Evolutionary conservation across 2,329 filamentous ascomycete species (phyloP), one percentile per base, ranked within the genome.

Genomic region (Xylaria sp.): DNA sequence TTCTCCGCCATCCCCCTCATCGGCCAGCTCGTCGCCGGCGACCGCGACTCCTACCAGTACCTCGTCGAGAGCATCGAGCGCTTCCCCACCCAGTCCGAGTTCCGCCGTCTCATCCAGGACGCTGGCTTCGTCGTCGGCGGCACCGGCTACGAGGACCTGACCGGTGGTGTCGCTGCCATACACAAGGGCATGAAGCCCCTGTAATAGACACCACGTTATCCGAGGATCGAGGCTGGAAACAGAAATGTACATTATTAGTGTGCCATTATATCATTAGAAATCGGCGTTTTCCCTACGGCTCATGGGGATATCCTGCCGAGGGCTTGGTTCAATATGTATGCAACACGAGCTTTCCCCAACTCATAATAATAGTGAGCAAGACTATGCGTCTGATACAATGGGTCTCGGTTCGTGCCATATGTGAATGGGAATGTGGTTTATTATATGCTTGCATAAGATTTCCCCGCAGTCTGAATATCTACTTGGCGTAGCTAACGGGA

Each of bases 31-130:
- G 93, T 99, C 15, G 94, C 95, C 1, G 92, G 92, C 6, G 96
- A 99, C 75, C 84, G 94, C 58, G 94, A 96, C 73, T 97, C 92
- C 75, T 99, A 99, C 77, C 95, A 99, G 82, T 99, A 99, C 78
- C 83, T 99, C 9, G 95, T 99, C 9, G 95, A 99, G 83, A 97
- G 93, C 77, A 99, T 99, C 76, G 93, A 97, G 78, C 83, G 86
- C 48, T 98, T 98, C 75, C 96, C 95, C 0, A 89, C 82, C 68
- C 96, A 99, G 80, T 84, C 87, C 54, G 87, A 92, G 68, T 99
- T 96, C 73, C 85, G 89, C 67, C 83, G 86, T 33, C 93, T 96
- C 91, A 95, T 96, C 72, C 77, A 85, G 68, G 85, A 89, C 25
- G 94, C 92, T 3, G 94, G 94, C 1, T 99, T 99, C 73, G 81